phyloP scores from a whole-genome alignment of 495 filamentous ascomycete genomes.

The Penicillium dipodomyicola region DNA sequence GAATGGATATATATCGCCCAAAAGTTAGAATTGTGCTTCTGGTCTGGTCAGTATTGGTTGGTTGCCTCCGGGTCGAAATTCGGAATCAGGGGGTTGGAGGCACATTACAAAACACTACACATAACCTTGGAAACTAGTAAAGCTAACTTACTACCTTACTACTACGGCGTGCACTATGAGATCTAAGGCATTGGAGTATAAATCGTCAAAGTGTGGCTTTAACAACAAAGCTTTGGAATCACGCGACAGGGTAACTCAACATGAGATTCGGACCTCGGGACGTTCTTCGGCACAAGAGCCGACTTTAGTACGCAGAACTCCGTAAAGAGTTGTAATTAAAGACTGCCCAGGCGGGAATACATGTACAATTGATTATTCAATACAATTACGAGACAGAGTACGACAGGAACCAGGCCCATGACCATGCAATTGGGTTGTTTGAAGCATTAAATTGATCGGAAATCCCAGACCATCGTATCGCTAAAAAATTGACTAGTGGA shows the following conservation, averaged over 20 bases:
- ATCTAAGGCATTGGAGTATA: no score
- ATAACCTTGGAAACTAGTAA: no score
- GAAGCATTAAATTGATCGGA: constrained; percentile 41
- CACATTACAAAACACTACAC: no score
- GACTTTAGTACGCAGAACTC: background rate
- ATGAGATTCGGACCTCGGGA: constrained; percentile 8
- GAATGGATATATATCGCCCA: no score
- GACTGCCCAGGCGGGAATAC: background rate
- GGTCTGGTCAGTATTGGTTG: no score
- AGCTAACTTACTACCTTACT: no score
- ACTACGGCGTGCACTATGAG: no score
- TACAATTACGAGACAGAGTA: background rate
- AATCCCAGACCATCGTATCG: constrained; percentile 45
- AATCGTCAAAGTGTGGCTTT: no score
- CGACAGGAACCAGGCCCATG: constrained; percentile 6
- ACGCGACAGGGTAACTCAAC: background rate
- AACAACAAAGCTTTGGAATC: background rate
- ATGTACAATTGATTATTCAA: background rate
- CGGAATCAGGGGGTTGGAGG: no score
- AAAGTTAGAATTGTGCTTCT: no score
- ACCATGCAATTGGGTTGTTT: constrained; percentile 34
- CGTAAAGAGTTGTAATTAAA: background rate
- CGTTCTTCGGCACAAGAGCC: background rate
- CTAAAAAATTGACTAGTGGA: constrained; percentile 36
- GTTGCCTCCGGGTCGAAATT: no score